These are phyloP conservation scores for Marvania coccoides DNA, from an alignment of 139 green algal genomes.

Conservation along the genomic window DNA sequence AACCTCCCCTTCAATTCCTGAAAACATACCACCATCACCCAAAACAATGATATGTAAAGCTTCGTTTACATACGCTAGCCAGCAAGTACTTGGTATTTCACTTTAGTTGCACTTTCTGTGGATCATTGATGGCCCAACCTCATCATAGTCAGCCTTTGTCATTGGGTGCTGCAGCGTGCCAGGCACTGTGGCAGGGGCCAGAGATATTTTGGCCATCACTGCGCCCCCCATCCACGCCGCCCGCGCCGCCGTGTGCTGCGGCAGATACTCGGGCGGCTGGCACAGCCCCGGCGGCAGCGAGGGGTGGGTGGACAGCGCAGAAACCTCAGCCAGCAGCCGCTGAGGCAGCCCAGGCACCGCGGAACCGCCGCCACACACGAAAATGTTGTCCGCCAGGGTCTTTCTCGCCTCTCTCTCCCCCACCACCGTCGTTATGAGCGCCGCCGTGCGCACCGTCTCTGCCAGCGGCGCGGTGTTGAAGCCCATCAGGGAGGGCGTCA, in stretches of 20 bases:
- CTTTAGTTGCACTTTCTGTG: constrained; percentile 62
- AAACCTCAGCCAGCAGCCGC: constrained; percentile 38
- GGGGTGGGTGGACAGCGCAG: constrained; percentile 9
- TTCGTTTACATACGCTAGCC: too few relatives aligned
- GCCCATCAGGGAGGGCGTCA: constrained; percentile 27
- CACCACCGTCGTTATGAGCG: background rate
- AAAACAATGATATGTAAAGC: too few relatives aligned
- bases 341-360: constrained; percentile 21
- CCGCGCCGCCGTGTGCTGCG: constrained; percentile 33
- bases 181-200: constrained; percentile 61
- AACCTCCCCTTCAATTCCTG: background rate
- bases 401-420: constrained; percentile 22
- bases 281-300: constrained; percentile 18
- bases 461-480: constrained; percentile 17
- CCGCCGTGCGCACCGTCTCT: constrained; percentile 13
- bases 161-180: background rate
- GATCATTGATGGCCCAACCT: constrained; percentile 58
- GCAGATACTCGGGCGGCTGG: constrained; percentile 68
- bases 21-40: too few relatives aligned
- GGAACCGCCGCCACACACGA: constrained; percentile 49
- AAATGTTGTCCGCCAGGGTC: constrained; percentile 38
- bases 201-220: constrained; percentile 73
- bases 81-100: too few relatives aligned
- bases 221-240: constrained; percentile 79
- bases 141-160: constrained; percentile 80